Evolutionary conservation across 2,329 filamentous ascomycete genomes (phyloP), one percentile per base, ranked within the genome.

Genomic region (Fusarium dimerum): DNA sequence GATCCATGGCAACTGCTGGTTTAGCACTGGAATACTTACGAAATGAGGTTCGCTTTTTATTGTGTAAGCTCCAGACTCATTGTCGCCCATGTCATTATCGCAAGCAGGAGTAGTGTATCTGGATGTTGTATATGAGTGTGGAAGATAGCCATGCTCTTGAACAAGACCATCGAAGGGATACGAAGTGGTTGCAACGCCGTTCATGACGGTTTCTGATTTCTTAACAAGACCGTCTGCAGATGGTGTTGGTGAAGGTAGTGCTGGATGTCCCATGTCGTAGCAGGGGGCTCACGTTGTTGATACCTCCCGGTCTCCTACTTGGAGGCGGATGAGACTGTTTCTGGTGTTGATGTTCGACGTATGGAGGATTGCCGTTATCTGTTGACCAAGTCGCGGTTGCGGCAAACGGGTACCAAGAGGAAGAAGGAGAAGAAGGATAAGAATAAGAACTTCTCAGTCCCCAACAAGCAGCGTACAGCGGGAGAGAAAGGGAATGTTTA

Each of bases 211-310:
- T 38, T 38, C 17, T 45, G 55, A 40, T 3, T 51, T 47, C 44
- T 45, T 52, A 50, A 63, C 48, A 32, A 56, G 51, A 40, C 56
- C 59, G 49, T 59, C 59, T 46, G 52, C 54, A 45, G 74, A 76
- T 17, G 73, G 73, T 48, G 75, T 73, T 52, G 80, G 78, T 18
- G 79, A 80, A 41, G 73, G 74, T 36, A 76, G 72, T 42, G 69
- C 65, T 48, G 65, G 66, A 48, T 67, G 71, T 54, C 70, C 71
- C 76, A 79, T 71, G 26, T 60, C 56, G 50, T 43, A 45, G 41
- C 40, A 38, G 41, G 43, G 43, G 41, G 17, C 40, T 45, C 40
- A 50, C 52, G 50, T 41, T 56, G 30, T 17, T 10, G n/a, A 40
- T 16, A 32, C 32, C 40, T 39, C 46, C 20, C 12, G 18, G 18